Evolutionary conservation across 2,329 filamentous ascomycete genomes (phyloP), one percentile per base, ranked within the genome.

Genomic region (Lojkania enalia): DNA sequence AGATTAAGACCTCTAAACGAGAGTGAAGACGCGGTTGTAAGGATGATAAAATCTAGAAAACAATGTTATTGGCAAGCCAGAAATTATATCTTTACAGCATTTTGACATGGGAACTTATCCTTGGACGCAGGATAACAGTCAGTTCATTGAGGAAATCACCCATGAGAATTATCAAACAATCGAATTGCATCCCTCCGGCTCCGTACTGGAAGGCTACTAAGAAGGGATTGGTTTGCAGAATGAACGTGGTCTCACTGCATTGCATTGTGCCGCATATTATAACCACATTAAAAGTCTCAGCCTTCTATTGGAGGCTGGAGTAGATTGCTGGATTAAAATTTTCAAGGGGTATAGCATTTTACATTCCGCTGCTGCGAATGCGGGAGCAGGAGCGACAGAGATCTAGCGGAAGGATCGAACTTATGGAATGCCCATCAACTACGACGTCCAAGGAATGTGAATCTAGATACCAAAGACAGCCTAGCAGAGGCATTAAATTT

Each of bases 221-320:
- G 20, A 16, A 11, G 35, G 11, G n/a, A 13, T 38, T 12, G 13
- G 25, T 16, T 9, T 13, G 35, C 16, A n/a, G 35, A 38, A 38
- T 20, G 21, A 38, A n/a, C 25, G 25, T 20, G 35, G 35, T 9
- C 21, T 38, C 21, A 38, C 35, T 3, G 16, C 35, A 14, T 20
- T 38, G 19, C 35, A 38, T 38, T 38, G 25, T 23, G 35, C 35
- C 9, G 35, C 18, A 9, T 38, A 21, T 25, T 18, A 25, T 20
- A 38, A 38, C 18, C 35, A 25, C 13, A 5, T n/a, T 20, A 25
- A 18, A 18, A 21, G 35, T 25, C 18, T 38, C 6, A 13, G 9
- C 4, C 12, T 38, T 6, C 18, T 38, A 20, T 16, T 38, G 21
- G 35, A 38, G 21, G 19, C 18, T 18, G 19, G 5, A n/a, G 35